A percentile compares a stretch with the other conserved stretches of the same genome.
These are phyloP conservation scores for Quercus gilva DNA, from an alignment of 306 rosid genomes.

Conservation along the genomic window DNA sequence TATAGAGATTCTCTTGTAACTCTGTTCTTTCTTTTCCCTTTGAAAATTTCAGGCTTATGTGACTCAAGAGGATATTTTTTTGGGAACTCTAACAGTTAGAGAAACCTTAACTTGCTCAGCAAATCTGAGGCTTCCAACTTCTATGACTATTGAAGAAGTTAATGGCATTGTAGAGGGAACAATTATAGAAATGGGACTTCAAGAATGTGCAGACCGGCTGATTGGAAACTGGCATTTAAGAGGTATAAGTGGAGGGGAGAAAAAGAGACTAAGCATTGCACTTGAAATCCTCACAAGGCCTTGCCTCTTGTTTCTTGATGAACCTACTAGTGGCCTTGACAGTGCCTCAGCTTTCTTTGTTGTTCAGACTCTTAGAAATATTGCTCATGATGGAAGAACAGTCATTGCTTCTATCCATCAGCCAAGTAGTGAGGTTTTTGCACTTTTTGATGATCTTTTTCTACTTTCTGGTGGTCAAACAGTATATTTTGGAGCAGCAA, in stretches of 20 bases:
- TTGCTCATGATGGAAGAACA: constrained; percentile 80
- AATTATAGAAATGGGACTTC: constrained; percentile 79
- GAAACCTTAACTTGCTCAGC: constrained; percentile 86
- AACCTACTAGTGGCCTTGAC: constrained; percentile 91
- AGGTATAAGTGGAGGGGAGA: constrained; percentile 94
- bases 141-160: constrained; percentile 56
- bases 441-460: constrained; percentile 87
- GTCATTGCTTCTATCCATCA: constrained; percentile 87
- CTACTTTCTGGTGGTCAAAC: constrained; percentile 84
- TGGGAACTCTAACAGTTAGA: constrained; percentile 86
- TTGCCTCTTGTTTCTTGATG: constrained; percentile 79
- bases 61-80: constrained; percentile 78
- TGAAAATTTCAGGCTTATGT: constrained; percentile 65
- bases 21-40: background rate
- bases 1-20: background rate
- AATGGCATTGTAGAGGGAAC: constrained; percentile 56
- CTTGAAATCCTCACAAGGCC: constrained; percentile 87
- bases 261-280: constrained; percentile 88
- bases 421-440: constrained; percentile 93
- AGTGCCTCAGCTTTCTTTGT: constrained; percentile 95
- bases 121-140: constrained; percentile 66
- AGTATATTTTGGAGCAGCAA: constrained; percentile 70
- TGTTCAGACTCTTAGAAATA: constrained; percentile 65
- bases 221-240: constrained; percentile 90
- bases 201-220: constrained; percentile 65